phyloP scores from a whole-genome alignment of 2,329 filamentous ascomycete species.

The Cladosporium colombiae region DNA sequence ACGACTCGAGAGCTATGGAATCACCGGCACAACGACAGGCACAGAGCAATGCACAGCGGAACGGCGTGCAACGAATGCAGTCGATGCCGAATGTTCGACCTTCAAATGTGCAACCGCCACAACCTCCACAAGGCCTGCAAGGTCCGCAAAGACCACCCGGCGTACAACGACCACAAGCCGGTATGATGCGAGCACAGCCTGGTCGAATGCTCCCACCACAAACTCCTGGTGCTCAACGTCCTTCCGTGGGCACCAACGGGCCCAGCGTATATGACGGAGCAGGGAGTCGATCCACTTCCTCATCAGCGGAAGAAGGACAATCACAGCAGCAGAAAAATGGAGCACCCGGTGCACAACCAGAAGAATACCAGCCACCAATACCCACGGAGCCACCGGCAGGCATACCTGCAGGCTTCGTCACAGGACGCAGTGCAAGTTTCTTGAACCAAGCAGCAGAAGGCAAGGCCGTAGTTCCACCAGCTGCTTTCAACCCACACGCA shows the following conservation, averaged over 20 bases:
- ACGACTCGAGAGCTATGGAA: slow-evolving; percentile 31
- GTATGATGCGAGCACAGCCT: slow-evolving; percentile 26
- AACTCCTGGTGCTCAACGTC: slow-evolving; percentile 32
- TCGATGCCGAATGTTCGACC: slow-evolving; percentile 37
- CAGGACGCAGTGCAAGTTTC: slow-evolving; percentile 46
- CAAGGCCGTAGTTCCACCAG: slow-evolving; percentile 36
- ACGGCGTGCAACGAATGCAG: slow-evolving; percentile 32
- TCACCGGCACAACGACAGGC: slow-evolving; percentile 28
- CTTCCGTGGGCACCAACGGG: neutral
- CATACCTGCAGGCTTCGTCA: slow-evolving; percentile 48
- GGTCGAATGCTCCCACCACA: slow-evolving; percentile 33
- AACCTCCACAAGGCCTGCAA: slow-evolving; percentile 27
- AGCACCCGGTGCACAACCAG: slow-evolving; percentile 11
- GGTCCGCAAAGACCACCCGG: slow-evolving; percentile 29
- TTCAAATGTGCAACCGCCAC: slow-evolving; percentile 31
- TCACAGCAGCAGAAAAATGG: slow-evolving; percentile 21
- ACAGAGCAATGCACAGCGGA: slow-evolving; percentile 25
- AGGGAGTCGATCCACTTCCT: slow-evolving; percentile 34
- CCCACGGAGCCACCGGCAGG: slow-evolving; percentile 33
- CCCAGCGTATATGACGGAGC: slow-evolving; percentile 22
- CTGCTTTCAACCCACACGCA: slow-evolving; percentile 51
- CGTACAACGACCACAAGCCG: slow-evolving; percentile 26
- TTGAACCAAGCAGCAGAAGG: slow-evolving; percentile 39
- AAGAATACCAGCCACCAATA: slow-evolving; percentile 26
- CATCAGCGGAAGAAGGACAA: slow-evolving; percentile 28